Base-by-base conservation (phyloP, 2,329 filamentous ascomycete species). In the Colletotrichum australisinense region DNA sequence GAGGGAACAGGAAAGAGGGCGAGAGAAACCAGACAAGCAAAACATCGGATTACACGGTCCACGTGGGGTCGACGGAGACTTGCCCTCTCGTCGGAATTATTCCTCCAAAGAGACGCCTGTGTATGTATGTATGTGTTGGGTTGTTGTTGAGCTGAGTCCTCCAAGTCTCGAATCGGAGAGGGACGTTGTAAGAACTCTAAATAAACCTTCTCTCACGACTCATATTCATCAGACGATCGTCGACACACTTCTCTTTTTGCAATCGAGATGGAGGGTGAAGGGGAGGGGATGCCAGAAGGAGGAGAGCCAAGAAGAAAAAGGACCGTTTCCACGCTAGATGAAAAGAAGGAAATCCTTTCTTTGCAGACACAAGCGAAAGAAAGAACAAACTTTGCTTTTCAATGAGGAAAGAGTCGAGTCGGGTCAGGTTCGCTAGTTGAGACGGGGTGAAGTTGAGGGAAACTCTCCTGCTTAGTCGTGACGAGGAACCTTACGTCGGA, bases 381-480 rank as follows among this genome's bases (percentile, higher is more conserved):
- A 42, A 35, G 11, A 35, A 53, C 4, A 64, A 55, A 38, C 14
- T 64, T 64, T n/a, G 52, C 14, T 26, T 49, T n/a, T 7, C 26
- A 53, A 12, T 49, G 7, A 19, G 30, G 22, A 42, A 16, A 42
- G 30, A 64, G 46, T 38, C 28, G 26, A 49, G 22, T 53, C 30
- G n/a, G 26, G 42, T 4, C 30, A 30, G 26, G 42, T 49, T 49
- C 42, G 19, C 42, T 38, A 22, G 22, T 64, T 55, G 57, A 53
- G 57, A 49, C 49, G 59, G 38, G 35, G 55, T n/a, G 35, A 57
- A 16, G 46, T 60, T 19, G 64, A 63, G 16, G 28, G 16, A 72
- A 73, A 73, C 66, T 73, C 60, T 64, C 57, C 42, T 58, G 56
- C 59, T 57, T 62, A 60, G 59, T 56, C 38, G 57, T 53, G 52